These are phyloP conservation scores for Globisporangium acanthophoron DNA, from an alignment of 352 stramenopile species.

Conservation along the genomic window DNA sequence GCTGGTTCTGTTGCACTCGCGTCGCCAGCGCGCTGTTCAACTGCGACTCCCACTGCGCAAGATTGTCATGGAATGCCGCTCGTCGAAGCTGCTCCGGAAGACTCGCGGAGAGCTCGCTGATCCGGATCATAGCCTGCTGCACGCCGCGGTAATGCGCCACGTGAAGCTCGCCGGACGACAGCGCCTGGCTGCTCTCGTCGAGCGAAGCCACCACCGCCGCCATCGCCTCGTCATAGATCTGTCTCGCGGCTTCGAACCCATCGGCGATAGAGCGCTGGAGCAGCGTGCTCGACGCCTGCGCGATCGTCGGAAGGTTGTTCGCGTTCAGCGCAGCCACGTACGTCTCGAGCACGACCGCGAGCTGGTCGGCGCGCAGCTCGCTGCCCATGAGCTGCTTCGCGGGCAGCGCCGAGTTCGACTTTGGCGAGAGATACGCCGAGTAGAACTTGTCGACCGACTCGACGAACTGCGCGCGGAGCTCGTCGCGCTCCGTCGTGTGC, in stretches of 20 bases:
- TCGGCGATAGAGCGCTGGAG: conserved; percentile 31
- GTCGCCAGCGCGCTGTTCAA: conserved; percentile 8
- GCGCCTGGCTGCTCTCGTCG: background rate
- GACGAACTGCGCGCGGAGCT: conserved; percentile 48
- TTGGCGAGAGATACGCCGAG: conserved; percentile 32
- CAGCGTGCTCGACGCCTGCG: conserved; percentile 34
- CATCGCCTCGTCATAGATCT: conserved; percentile 17
- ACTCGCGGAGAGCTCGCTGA: conserved; percentile 18
- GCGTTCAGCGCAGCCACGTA: conserved; percentile 45
- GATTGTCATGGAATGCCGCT: conserved; percentile 20
- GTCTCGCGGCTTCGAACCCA: conserved; percentile 21
- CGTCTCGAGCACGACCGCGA: conserved; percentile 30
- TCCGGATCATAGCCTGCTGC: conserved; percentile 18
- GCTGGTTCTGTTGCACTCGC: conserved; percentile 13
- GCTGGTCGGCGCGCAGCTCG: conserved; percentile 28
- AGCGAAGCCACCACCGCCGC: background rate
- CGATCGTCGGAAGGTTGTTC: conserved; percentile 35
- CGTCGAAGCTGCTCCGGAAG: conserved; percentile 28
- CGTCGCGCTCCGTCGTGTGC: conserved; percentile 16
- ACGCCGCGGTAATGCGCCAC: conserved; percentile 24
- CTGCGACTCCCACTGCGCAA: conserved; percentile 18
- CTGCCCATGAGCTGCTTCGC: conserved; percentile 39
- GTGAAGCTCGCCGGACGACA: conserved; percentile 17
- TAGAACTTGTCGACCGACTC: conserved; percentile 48
- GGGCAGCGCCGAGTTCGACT: conserved; percentile 23